Evolutionary conservation across 129 eudicot genomes (phyloP), one percentile per base, ranked within the genome.

Genomic region (Chrysanthemum seticuspe): DNA sequence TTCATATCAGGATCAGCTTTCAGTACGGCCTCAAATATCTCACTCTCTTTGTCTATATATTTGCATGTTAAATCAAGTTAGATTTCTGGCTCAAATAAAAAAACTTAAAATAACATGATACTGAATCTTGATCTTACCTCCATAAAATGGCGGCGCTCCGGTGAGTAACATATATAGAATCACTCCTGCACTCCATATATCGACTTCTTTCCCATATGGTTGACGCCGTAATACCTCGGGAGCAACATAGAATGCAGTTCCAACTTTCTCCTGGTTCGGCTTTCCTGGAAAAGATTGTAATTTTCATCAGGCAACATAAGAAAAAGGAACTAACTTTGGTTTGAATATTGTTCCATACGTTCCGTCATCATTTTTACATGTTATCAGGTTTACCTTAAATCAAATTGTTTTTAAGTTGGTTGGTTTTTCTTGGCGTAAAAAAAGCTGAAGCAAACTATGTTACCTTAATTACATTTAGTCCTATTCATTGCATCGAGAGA

Each of bases 191-290:
- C 47, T 90, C 89, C 93, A 90, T 49, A 87, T 74, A 74, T 90
- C 94, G 1, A 77, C 78, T 70, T 90, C 91, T 70, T 85, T 85
- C 45, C 94, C 96, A 67, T 90, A 90, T 81, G 48, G 31, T 75
- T 67, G 71, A 31, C 89, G 93, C 16, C 74, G 74, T 40, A 90
- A 72, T 15, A 90, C 94, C 74, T 87, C 94, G 4, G 91, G 94
- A 61, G 96, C 96, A 52, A 90, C 94, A 62, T 87, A 90, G 71
- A 87, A 90, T 50, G 96, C 91, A 16, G 93, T 90, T 11, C 96
- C 93, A 56, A 90, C 97, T 53, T 83, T 67, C 63, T 90, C 94
- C 23, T 84, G 82, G 78, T 79, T 85, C 57, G 81, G 36, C 36
- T 3, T 31, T 31, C 36, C 94, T 90, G 81, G 47, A 75, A 48